Evolutionary conservation across 495 filamentous ascomycete species (phyloP), one percentile per base, ranked within the genome.

Genomic region (Xylaria curta): DNA sequence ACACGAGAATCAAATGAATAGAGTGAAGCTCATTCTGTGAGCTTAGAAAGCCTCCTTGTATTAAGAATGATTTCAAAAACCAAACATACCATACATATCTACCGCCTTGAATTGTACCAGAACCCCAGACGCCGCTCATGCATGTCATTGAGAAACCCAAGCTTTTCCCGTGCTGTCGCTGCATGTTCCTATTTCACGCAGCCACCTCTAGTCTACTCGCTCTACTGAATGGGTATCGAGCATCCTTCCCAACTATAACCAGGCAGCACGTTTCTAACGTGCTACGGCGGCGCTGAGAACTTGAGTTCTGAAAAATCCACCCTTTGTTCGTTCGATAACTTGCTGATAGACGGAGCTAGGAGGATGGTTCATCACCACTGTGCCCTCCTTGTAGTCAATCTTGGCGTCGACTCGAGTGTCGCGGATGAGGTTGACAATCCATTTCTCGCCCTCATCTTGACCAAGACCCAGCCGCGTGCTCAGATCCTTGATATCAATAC

Each of bases 331-430:
- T 87, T 98, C 95, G 78, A 98, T 98, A 74, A 98, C 96, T 82
- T 99, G 96, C 85, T 99, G 96, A 85, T 98, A 98, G 66, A 99
- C 95, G 36, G 93, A 97, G 84, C 94, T 94, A 24, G 96, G 95
- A 56, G 96, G 96, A 85, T 99, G 96, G 85, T 99, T 99, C 96
- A 99, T 99, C 71, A 99, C 90, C 36, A 99, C 96, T 51, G 96
- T 99, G 75, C 96, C 96, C 84, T 95, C 94, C 86, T 98, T 92
- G 84, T 97, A 98, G 82, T 99, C 96, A 74, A 99, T 97, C 89
- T 99, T 99, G 72, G 97, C 96, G 77, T 99, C 96, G 51, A 99
- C 93, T 64, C 96, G 88, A 3, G 96, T 99, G 80, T 99, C 96
- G 70, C 96, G 90, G 84, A 99, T 99, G 56, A 98, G 88, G 85